Evolutionary conservation across 2,329 filamentous ascomycete genomes (phyloP).

Genomic region (Aspergillaceae sp.): DNA sequence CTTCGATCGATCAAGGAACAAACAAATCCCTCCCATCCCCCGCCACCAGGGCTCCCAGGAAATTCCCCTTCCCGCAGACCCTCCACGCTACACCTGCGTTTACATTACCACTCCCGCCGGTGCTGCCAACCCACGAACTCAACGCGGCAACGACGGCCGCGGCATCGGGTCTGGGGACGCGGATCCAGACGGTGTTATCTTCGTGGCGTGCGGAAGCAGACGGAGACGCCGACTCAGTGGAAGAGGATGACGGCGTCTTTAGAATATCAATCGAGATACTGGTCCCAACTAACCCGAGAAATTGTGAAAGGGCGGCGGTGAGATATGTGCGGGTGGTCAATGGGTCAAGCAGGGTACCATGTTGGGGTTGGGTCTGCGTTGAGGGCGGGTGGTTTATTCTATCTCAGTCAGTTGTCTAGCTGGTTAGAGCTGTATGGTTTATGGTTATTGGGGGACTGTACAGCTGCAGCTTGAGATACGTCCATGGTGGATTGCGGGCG

Average conservation of each 20-base stretch:
- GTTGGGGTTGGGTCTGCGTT: conserved; percentile 5
- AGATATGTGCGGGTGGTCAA: conserved; percentile 40
- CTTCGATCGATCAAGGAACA: conserved; percentile 11
- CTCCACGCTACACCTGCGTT: conserved; percentile 28
- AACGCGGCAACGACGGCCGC: conserved; percentile 35
- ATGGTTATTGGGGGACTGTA: conserved; percentile 10
- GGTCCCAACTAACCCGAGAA: conserved; percentile 39
- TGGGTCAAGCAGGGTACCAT: conserved; percentile 27
- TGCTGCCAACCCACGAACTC: conserved; percentile 39
- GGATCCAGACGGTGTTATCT: conserved; percentile 31
- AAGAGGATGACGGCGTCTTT: conserved; percentile 19
- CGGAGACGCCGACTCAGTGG: background rate
- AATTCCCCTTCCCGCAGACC: conserved; percentile 31
- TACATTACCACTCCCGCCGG: conserved; percentile 5
- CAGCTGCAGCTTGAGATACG: conserved; percentile 37
- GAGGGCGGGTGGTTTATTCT: conserved; percentile 22
- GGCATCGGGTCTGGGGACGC: conserved; percentile 38
- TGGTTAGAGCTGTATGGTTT: background rate
- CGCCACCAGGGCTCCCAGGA: conserved; percentile 24
- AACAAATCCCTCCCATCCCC: conserved; percentile 30
- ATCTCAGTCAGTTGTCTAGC: background rate
- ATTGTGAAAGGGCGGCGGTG: conserved; percentile 39
- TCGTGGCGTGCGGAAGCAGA: conserved; percentile 1
- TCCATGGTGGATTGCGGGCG: conserved; percentile 37
- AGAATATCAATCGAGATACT: conserved; percentile 42